Percentiles rank a stretch among this genome's conserved stretches.
Evolutionary conservation across 176 grass and related monocot genomes (phyloP).

Genomic region (Elymus sibiricus): DNA sequence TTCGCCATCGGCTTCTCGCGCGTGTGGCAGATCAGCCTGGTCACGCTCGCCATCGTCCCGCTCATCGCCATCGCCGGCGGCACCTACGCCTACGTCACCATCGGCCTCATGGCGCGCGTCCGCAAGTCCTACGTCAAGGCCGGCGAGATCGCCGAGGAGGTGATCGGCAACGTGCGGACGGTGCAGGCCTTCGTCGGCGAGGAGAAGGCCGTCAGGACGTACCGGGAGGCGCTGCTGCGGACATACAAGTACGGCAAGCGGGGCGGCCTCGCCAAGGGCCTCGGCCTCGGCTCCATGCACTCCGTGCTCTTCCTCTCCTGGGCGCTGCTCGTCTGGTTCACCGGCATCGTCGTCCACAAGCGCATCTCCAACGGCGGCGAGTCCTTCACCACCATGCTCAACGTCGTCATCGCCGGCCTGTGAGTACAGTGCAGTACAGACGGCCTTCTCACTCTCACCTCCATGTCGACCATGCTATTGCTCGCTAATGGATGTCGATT

Average conservation of each 20-base stretch:
- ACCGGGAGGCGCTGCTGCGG: conserved; percentile 55
- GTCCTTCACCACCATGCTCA: conserved; percentile 97
- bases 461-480: neutral
- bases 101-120: conserved; percentile 85
- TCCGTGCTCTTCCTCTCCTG: conserved; percentile 85
- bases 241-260: conserved; percentile 93
- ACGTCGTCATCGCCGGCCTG: conserved; percentile 87
- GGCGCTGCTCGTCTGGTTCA: conserved; percentile 96
- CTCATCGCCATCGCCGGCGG: conserved; percentile 90
- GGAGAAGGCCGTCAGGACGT: conserved; percentile 77
- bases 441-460: neutral
- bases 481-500: neutral
- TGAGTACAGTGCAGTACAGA: conserved; percentile 1
- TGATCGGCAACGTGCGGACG: conserved; percentile 93
- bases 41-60: conserved; percentile 91
- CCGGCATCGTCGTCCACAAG: conserved; percentile 77
- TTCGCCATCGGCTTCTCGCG: conserved; percentile 88
- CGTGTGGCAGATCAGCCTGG: conserved; percentile 96
- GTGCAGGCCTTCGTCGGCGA: conserved; percentile 98
- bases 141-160: conserved; percentile 97
- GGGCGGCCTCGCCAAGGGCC: conserved; percentile 82
- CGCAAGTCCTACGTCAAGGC: conserved; percentile 97
- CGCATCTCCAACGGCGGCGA: conserved; percentile 86
- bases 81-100: conserved; percentile 81
- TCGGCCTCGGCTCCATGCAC: conserved; percentile 89